These are phyloP conservation scores for Circinella minor DNA, from an alignment of 371 early-diverging fungal species.

Conservation along the genomic window DNA sequence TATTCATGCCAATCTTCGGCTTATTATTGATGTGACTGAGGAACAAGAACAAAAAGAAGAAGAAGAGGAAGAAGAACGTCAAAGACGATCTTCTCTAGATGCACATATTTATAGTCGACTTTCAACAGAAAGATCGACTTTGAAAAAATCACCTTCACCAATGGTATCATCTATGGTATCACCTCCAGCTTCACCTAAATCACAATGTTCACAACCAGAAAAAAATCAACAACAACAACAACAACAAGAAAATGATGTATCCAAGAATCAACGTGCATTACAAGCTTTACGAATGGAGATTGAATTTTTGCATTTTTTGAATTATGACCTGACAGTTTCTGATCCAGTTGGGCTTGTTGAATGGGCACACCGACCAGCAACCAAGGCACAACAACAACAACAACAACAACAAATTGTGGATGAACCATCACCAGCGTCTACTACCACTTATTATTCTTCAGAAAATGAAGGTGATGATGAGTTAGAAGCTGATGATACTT, in stretches of 20 bases:
- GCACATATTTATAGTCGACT: neutral
- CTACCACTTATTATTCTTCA: constrained; percentile 23
- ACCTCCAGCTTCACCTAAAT: constrained; percentile 17
- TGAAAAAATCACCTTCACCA: constrained; percentile 10
- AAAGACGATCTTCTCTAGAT: neutral
- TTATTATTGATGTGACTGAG: constrained; percentile 33
- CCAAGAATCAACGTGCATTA: constrained; percentile 20
- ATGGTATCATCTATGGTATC: neutral
- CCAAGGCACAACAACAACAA: constrained; percentile 4
- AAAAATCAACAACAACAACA: neutral
- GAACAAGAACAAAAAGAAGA: constrained; percentile 20
- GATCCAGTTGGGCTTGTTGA: constrained; percentile 37
- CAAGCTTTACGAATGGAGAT: constrained; percentile 55
- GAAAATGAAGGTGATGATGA: constrained; percentile 49
- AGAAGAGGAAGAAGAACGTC: neutral
- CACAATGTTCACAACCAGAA: constrained; percentile 1
- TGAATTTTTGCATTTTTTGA: constrained; percentile 61
- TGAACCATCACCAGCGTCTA: neutral
- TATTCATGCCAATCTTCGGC: constrained; percentile 46
- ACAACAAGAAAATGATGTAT: neutral
- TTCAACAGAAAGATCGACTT: constrained; percentile 22
- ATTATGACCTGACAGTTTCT: constrained; percentile 46
- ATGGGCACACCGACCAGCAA: constrained; percentile 32
- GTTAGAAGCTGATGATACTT: constrained; percentile 31
- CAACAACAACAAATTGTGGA: neutral